Evolutionary conservation across 2,329 filamentous ascomycete genomes (phyloP).

Genomic region (Xylariaceae sp.): DNA sequence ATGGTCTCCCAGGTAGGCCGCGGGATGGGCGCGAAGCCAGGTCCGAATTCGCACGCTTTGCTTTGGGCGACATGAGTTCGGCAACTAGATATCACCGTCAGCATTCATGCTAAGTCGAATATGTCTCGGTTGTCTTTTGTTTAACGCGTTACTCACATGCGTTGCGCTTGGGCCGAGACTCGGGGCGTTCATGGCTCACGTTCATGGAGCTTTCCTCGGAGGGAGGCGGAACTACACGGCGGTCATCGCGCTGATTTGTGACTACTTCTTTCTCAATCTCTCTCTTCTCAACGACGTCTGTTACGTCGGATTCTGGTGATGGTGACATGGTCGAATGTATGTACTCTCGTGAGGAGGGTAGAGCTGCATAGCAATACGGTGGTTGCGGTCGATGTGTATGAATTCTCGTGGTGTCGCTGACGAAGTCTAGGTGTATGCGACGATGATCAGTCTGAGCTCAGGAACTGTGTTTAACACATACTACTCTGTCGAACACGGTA

Average conservation of each 20-base stretch:
- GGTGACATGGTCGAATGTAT: constrained; percentile 19
- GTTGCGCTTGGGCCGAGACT: constrained; percentile 29
- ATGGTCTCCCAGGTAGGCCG: constrained; percentile 22
- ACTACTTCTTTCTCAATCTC: constrained; percentile 30
- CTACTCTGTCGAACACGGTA: no score
- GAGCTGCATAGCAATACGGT: neutral
- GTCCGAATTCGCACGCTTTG: constrained; percentile 33
- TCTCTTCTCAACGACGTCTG: constrained; percentile 39
- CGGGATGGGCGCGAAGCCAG: constrained; percentile 19
- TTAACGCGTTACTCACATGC: constrained; percentile 35
- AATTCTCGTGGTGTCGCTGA: neutral
- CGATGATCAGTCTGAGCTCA: neutral
- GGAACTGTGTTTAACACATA: neutral
- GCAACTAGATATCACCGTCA: constrained; percentile 34
- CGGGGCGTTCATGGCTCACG: constrained; percentile 17
- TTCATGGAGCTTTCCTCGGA: constrained; percentile 21
- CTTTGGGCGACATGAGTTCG: constrained; percentile 50
- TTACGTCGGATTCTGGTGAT: constrained; percentile 23
- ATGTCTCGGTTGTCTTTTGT: neutral
- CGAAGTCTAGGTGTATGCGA: neutral
- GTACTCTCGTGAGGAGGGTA: neutral
- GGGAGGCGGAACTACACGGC: constrained; percentile 30
- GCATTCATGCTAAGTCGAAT: neutral
- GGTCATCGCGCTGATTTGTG: no score
- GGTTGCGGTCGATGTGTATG: neutral